These are phyloP conservation scores for Gossypium anomalum DNA, from an alignment of 345 rosid species.

Conservation along the genomic window DNA sequence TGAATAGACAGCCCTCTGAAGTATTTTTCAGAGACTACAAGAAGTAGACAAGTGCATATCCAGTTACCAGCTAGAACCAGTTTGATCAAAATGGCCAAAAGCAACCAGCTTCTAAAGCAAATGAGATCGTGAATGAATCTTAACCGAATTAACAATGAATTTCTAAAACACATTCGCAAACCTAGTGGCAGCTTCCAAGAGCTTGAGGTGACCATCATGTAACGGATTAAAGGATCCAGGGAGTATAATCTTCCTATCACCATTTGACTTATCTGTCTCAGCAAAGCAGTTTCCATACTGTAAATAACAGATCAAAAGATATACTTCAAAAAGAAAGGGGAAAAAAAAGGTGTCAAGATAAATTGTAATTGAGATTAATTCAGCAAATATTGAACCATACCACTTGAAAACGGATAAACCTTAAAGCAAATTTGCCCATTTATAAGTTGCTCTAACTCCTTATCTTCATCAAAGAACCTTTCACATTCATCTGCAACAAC, in stretches of 20 bases:
- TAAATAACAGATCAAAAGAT: constrained; percentile 20
- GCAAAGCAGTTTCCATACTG: constrained; percentile 26
- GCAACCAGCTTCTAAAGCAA: not conserved
- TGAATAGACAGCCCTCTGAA: not conserved
- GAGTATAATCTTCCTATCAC: constrained; percentile 70
- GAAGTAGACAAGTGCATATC: not conserved
- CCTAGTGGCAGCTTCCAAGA: constrained; percentile 89
- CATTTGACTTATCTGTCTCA: constrained; percentile 34
- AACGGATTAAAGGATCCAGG: constrained; percentile 94
- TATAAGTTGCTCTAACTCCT: constrained; percentile 74
- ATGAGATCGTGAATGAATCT: not conserved
- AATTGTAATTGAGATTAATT: constrained; percentile 1
- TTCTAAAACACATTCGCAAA: constrained; percentile 29
- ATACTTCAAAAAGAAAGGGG: not conserved
- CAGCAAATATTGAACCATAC: constrained; percentile 38
- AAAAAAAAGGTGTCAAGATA: not conserved
- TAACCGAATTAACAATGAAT: not conserved
- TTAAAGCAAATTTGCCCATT: constrained; percentile 65
- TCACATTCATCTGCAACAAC: constrained; percentile 41
- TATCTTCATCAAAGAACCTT: constrained; percentile 54
- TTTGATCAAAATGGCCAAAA: not conserved
- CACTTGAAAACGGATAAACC: constrained; percentile 64
- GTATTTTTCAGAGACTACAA: not conserved
- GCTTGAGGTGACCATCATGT: constrained; percentile 89
- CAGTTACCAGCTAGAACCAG: not conserved